A percentile compares a stretch with the other conserved stretches of the same genome.
These are phyloP conservation scores for Fraxinus velutina DNA, from an alignment of 305 asterid species.

Conservation along the genomic window DNA sequence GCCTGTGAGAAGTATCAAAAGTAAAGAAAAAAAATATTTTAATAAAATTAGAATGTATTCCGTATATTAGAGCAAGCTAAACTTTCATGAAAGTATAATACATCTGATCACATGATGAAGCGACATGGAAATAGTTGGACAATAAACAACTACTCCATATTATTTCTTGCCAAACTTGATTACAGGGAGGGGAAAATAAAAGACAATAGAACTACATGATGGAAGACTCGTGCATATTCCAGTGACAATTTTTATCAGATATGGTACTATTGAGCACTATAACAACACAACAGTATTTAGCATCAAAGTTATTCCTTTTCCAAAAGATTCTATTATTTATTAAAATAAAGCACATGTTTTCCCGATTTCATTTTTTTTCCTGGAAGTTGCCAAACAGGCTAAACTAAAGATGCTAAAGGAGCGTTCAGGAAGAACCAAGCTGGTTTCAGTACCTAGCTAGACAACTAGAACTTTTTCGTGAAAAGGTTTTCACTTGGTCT, in stretches of 20 bases:
- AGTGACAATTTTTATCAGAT: neutral
- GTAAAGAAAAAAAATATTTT: neutral
- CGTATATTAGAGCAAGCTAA: neutral
- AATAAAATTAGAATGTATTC: neutral
- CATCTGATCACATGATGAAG: slow-evolving; percentile 15
- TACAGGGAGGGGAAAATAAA: neutral
- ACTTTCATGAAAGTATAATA: slow-evolving; percentile 8
- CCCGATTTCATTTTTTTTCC: neutral
- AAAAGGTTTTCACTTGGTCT: neutral
- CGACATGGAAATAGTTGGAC: slow-evolving; percentile 11
- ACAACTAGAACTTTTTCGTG: neutral
- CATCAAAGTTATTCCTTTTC: neutral
- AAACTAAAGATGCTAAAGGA: neutral
- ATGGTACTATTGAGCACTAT: neutral
- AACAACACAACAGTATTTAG: slow-evolving; percentile 2
- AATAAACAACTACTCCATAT: slow-evolving; percentile 12
- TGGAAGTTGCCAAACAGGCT: neutral
- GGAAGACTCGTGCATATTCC: slow-evolving; percentile 2
- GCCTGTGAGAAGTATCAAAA: slow-evolving; percentile 16
- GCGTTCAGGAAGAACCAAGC: neutral
- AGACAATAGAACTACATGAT: neutral
- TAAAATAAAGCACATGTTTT: neutral
- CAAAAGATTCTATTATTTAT: neutral
- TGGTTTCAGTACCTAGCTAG: neutral
- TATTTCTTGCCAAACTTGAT: neutral